A percentile compares a stretch with the other conserved stretches of the same genome.
phyloP scores from a whole-genome alignment of 2,329 filamentous ascomycete genomes.

The Hypoxylon sp. region DNA sequence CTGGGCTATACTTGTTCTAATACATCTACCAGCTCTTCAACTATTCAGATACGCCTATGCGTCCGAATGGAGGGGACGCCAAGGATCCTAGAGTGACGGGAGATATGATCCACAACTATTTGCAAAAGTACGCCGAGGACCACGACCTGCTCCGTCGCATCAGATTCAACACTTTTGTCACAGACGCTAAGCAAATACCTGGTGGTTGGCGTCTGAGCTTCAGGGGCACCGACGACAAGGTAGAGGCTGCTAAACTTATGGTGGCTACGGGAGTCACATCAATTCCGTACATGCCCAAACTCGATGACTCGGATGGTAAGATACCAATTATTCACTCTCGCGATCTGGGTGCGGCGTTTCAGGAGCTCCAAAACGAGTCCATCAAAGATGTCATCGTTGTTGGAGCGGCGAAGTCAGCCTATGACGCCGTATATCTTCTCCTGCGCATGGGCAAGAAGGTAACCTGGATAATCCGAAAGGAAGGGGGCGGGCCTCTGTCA shows the following conservation, averaged over 20 bases:
- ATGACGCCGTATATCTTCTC: constrained; percentile 47
- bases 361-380: constrained; percentile 27
- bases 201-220: constrained; percentile 40
- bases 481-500: constrained; percentile 43
- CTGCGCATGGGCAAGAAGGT: constrained; percentile 46
- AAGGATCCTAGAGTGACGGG: constrained; percentile 46
- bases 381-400: constrained; percentile 42
- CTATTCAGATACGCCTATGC: constrained; percentile 46
- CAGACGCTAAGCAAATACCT: constrained; percentile 33
- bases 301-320: constrained; percentile 21
- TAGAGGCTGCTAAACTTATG: constrained; percentile 48
- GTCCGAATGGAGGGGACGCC: constrained; percentile 38
- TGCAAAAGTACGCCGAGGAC: constrained; percentile 47
- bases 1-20: background rate
- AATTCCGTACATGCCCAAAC: constrained; percentile 42
- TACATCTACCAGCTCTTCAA: constrained; percentile 41
- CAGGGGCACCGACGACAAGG: constrained; percentile 28
- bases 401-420: constrained; percentile 49
- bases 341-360: constrained; percentile 40
- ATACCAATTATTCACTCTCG: constrained; percentile 46
- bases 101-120: constrained; percentile 47
- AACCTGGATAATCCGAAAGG: constrained; percentile 46
- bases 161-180: constrained; percentile 46
- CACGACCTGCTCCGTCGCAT: constrained; percentile 46
- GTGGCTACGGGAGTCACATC: constrained; percentile 52